A percentile compares a stretch with the other conserved stretches of the same genome.
phyloP scores from a whole-genome alignment of 2,329 filamentous ascomycete species.

The Pseudocercospora musae region DNA sequence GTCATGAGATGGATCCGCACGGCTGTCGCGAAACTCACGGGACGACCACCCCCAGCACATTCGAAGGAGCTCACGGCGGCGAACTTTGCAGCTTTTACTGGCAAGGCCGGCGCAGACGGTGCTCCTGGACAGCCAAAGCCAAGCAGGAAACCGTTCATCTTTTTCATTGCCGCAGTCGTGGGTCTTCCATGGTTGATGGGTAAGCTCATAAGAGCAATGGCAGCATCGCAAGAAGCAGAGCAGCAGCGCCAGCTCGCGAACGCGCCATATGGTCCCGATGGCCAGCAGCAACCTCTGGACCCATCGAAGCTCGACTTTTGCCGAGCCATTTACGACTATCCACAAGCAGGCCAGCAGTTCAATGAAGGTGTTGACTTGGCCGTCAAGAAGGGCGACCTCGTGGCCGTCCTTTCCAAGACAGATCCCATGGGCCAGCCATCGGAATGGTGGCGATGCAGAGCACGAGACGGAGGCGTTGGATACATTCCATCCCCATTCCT shows the following conservation, averaged over 20 bases:
- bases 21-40: conserved; percentile 85
- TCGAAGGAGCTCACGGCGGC: conserved; percentile 83
- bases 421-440: conserved; percentile 88
- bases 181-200: conserved; percentile 95
- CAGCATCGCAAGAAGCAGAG: conserved; percentile 80
- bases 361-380: conserved; percentile 75
- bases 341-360: conserved; percentile 45
- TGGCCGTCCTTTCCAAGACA: conserved; percentile 87
- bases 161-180: conserved; percentile 92
- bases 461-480: conserved; percentile 82
- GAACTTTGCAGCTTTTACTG: conserved; percentile 86
- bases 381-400: conserved; percentile 91
- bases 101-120: conserved; percentile 60
- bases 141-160: conserved; percentile 91
- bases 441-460: conserved; percentile 96
- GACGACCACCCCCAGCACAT: conserved; percentile 82
- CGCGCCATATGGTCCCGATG: conserved; percentile 44
- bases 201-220: conserved; percentile 85
- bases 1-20: conserved; percentile 93
- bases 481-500: conserved; percentile 91
- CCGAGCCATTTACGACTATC: conserved; percentile 90
- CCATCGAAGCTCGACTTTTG: conserved; percentile 94
- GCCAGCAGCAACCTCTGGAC: conserved; percentile 61
- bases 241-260: conserved; percentile 59
- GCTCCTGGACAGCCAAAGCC: conserved; percentile 57